Percentiles rank a stretch among this genome's conserved stretches.
These are phyloP conservation scores for Liriodendron chinense DNA, from an alignment of 164 flowering plant genomes.

Conservation along the genomic window DNA sequence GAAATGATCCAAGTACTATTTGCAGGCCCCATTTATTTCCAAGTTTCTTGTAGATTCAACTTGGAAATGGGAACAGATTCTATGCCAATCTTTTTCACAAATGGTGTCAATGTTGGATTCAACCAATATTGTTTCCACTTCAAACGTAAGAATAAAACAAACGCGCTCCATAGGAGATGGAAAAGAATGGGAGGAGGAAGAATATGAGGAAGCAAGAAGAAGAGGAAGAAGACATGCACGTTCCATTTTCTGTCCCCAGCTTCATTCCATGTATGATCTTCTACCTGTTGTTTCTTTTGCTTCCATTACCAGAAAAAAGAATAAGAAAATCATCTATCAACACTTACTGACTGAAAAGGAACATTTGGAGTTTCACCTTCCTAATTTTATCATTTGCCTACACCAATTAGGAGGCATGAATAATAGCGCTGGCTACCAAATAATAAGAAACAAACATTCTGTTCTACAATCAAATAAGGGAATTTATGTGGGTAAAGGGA, in stretches of 20 bases:
- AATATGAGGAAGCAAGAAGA: no score
- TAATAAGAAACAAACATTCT: not conserved
- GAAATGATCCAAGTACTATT: no score
- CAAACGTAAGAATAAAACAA: no score
- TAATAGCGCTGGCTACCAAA: not conserved
- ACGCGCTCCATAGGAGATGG: no score
- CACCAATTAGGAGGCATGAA: not conserved
- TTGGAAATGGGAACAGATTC: no score
- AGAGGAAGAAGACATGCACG: no score
- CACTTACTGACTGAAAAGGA: not conserved
- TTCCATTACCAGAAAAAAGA: not conserved
- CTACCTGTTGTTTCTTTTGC: not conserved
- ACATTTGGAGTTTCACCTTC: not conserved
- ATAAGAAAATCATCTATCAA: not conserved
- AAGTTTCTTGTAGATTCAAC: no score
- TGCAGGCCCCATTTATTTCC: no score
- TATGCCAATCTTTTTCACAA: no score
- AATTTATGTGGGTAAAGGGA: not conserved
- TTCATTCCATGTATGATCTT: not conserved
- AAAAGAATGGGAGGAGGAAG: no score
- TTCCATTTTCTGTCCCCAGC: not conserved
- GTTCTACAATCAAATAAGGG: not conserved
- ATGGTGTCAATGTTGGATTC: no score
- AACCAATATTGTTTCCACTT: no score
- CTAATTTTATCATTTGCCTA: not conserved